Conservation (phyloP, 2,329 filamentous ascomycete genomes). For the Fusarium sp. region DNA sequence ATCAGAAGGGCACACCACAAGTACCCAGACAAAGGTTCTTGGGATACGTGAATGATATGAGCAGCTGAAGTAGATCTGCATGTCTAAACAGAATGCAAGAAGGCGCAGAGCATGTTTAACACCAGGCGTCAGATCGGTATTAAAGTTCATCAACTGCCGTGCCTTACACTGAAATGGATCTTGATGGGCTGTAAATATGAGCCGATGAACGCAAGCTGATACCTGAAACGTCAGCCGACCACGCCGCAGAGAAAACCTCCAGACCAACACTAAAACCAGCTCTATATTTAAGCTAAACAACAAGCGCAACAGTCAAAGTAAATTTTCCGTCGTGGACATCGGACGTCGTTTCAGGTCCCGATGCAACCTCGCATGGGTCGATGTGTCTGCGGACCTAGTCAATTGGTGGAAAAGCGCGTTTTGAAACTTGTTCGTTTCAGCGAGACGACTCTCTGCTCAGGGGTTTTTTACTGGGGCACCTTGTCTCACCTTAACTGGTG, state of each 20-base stretch:
- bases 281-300: background rate
- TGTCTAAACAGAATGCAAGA: too few species aligned
- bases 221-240: background rate
- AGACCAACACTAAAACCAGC: background rate
- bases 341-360: background rate
- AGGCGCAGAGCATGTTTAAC: too few species aligned
- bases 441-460: background rate
- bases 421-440: slow-evolving; percentile 6
- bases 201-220: background rate
- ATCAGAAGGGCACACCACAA: too few species aligned
- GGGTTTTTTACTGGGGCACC: background rate
- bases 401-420: slow-evolving; percentile 11
- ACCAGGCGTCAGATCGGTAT: too few species aligned
- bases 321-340: background rate
- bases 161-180: too few species aligned
- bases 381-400: background rate
- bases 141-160: too few species aligned
- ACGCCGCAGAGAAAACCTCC: background rate
- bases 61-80: too few species aligned
- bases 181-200: background rate
- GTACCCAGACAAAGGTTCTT: too few species aligned
- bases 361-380: background rate
- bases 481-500: background rate
- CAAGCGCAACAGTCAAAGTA: background rate
- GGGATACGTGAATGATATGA: too few species aligned